Conservation (phyloP, 2,329 filamentous ascomycete genomes). For the Metarhizium robertsii region DNA sequence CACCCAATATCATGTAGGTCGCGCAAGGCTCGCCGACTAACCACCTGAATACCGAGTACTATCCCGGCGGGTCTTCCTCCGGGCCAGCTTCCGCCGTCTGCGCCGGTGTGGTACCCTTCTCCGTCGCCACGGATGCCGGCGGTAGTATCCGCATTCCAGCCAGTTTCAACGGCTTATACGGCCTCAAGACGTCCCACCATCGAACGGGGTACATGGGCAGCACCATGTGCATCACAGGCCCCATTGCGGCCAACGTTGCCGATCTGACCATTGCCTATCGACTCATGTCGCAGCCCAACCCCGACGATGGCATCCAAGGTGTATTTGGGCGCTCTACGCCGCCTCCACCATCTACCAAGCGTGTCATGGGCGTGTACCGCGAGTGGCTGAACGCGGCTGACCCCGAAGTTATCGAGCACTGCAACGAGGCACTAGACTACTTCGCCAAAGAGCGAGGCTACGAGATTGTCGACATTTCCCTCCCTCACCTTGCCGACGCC, state of each 20-base stretch:
- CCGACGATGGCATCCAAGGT: constrained; percentile 47
- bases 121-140: constrained; percentile 66
- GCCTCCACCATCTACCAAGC: constrained; percentile 32
- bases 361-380: constrained; percentile 63
- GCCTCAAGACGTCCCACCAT: constrained; percentile 69
- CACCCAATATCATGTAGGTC: constrained; percentile 26
- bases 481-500: constrained; percentile 60
- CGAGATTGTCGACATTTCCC: constrained; percentile 46
- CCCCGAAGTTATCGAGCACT: constrained; percentile 49
- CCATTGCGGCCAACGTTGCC: constrained; percentile 64
- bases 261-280: constrained; percentile 80
- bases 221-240: constrained; percentile 56
- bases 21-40: constrained; percentile 67
- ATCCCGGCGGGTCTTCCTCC: constrained; percentile 72
- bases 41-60: constrained; percentile 67
- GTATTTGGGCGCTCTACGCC: constrained; percentile 52
- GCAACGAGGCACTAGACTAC: constrained; percentile 52
- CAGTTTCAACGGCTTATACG: constrained; percentile 70
- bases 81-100: constrained; percentile 64
- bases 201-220: constrained; percentile 50
- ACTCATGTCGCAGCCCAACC: constrained; percentile 65
- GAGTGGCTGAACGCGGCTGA: constrained; percentile 43
- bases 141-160: constrained; percentile 67
- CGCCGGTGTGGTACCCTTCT: constrained; percentile 64
- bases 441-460: constrained; percentile 42